Conservation (phyloP, 75 land plant species). For the Pinus taeda region DNA sequence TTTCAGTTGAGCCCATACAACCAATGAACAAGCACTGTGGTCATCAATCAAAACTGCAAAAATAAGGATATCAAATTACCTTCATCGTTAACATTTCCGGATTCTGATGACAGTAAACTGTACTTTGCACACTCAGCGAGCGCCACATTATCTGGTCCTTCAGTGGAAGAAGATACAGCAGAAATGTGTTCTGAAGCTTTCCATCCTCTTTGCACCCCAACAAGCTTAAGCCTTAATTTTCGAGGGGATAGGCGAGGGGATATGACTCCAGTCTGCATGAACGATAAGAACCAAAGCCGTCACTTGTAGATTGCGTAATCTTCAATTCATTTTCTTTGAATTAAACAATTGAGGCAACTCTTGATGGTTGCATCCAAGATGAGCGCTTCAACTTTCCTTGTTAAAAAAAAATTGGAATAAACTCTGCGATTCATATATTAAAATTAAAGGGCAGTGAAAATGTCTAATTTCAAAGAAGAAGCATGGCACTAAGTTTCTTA, state of each 20-base stretch:
- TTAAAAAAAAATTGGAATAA: too few species aligned
- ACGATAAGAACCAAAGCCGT: background rate
- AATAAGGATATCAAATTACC: background rate
- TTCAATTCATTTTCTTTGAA: too few species aligned
- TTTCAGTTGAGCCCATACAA: background rate
- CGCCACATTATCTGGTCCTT: conserved; percentile 3
- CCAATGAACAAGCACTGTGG: background rate
- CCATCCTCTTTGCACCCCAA: conserved; percentile 9
- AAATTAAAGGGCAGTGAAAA: too few species aligned
- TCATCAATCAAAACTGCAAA: background rate
- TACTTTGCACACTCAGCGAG: conserved; percentile 15
- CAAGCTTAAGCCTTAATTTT: conserved; percentile 9
- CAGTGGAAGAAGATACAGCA: background rate
- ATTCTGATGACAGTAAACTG: conserved; percentile 13
- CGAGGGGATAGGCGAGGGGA: conserved; percentile 11
- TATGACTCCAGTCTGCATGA: conserved; percentile 7
- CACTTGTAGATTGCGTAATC: too few species aligned
- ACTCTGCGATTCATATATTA: too few species aligned
- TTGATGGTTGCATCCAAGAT: too few species aligned
- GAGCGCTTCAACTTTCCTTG: too few species aligned
- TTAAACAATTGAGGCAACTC: too few species aligned
- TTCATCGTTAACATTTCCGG: conserved; percentile 11
- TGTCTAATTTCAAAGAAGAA: too few species aligned
- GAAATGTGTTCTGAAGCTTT: conserved; percentile 3
- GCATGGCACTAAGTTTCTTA: too few species aligned